Percentiles rank a stretch among this genome's conserved stretches.
phyloP scores from a whole-genome alignment of 2,329 filamentous ascomycete species.

The Cucurbitaria berberidis region DNA sequence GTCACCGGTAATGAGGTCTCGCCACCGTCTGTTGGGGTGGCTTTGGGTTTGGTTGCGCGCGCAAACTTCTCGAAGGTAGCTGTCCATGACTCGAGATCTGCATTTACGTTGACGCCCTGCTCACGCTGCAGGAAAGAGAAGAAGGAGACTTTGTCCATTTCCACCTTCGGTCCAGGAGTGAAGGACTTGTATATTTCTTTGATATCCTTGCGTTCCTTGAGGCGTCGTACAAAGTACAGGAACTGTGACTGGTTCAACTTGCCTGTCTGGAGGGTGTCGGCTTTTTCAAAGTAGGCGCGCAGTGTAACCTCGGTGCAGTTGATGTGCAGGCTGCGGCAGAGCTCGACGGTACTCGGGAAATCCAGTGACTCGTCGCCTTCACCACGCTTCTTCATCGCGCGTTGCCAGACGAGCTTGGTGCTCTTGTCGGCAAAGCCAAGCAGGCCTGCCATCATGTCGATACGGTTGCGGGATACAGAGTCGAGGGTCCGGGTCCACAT shows the following conservation, averaged over 20 bases:
- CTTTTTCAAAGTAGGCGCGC: constrained; percentile 73
- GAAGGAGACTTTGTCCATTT: constrained; percentile 76
- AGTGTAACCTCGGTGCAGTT: constrained; percentile 81
- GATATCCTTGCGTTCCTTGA: constrained; percentile 86
- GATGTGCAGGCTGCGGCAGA: constrained; percentile 91
- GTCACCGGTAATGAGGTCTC: constrained; percentile 55
- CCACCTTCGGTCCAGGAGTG: constrained; percentile 60
- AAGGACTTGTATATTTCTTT: constrained; percentile 72
- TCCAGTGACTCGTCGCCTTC: constrained; percentile 74
- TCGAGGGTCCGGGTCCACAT: constrained; percentile 87
- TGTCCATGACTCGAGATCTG: constrained; percentile 71
- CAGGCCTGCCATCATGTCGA: constrained; percentile 87
- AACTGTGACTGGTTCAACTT: constrained; percentile 82
- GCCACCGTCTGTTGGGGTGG: constrained; percentile 51
- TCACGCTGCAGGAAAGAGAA: constrained; percentile 72
- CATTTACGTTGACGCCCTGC: constrained; percentile 78
- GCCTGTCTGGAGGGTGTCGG: constrained; percentile 69
- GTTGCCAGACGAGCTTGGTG: constrained; percentile 82
- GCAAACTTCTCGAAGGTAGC: constrained; percentile 73
- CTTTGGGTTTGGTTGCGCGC: constrained; percentile 40
- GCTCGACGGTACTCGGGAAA: constrained; percentile 76
- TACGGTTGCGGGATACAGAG: constrained; percentile 81
- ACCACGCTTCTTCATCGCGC: constrained; percentile 74
- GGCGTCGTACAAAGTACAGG: constrained; percentile 77
- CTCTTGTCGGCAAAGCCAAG: constrained; percentile 78